These are phyloP conservation scores for Podospora pseudoanserina DNA, from an alignment of 495 filamentous ascomycete genomes.

Conservation along the genomic window DNA sequence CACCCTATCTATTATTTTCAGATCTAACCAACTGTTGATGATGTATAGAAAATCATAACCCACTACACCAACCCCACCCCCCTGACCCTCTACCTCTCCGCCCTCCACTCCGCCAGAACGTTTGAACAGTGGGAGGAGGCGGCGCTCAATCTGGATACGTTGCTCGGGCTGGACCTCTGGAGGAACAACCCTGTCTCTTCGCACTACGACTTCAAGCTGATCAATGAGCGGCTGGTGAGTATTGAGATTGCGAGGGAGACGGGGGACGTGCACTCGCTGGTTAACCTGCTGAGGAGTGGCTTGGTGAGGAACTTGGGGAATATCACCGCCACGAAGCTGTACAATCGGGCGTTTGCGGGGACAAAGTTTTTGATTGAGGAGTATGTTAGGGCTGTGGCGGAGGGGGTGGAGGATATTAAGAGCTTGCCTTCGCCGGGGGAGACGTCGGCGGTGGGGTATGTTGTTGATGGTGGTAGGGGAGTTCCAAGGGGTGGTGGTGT, in stretches of 20 bases:
- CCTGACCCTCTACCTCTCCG: constrained; percentile 52
- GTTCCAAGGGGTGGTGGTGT: not conserved
- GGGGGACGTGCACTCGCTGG: constrained; percentile 68
- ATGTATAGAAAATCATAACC: constrained; percentile 15
- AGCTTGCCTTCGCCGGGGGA: constrained; percentile 57
- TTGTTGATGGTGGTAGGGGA: not conserved
- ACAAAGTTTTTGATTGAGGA: constrained; percentile 90
- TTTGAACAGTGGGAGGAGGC: constrained; percentile 85
- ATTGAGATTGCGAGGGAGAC: constrained; percentile 71
- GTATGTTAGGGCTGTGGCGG: constrained; percentile 79
- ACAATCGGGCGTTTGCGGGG: constrained; percentile 79
- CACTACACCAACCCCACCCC: constrained; percentile 55
- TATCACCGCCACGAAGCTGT: constrained; percentile 79
- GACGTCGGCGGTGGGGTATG: constrained; percentile 6
- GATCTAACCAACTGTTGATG: no score
- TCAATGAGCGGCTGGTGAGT: constrained; percentile 68
- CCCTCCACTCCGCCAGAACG: constrained; percentile 57
- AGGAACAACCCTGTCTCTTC: constrained; percentile 74
- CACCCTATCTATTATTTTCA: not conserved
- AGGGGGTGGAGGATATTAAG: constrained; percentile 74
- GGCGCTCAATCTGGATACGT: constrained; percentile 73
- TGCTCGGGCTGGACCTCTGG: constrained; percentile 79
- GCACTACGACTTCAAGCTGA: constrained; percentile 86
- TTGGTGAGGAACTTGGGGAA: constrained; percentile 89
- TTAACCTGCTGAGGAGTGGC: constrained; percentile 78